A percentile compares a stretch with the other conserved stretches of the same genome.
phyloP scores from a whole-genome alignment of 2,329 filamentous ascomycete genomes.

The Penicillium hordei region DNA sequence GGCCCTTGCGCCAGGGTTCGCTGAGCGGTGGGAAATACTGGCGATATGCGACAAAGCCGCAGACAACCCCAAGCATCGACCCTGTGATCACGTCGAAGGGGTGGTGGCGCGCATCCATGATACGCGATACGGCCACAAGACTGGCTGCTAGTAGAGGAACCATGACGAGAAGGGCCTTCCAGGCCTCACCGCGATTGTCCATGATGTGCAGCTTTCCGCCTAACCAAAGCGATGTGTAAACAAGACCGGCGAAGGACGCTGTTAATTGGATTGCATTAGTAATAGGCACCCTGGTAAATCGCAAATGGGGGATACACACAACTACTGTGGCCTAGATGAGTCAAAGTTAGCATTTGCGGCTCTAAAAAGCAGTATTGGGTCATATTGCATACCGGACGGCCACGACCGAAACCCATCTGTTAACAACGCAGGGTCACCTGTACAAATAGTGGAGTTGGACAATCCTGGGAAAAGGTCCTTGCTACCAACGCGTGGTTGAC shows the following conservation, averaged over 20 bases:
- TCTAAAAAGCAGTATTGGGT: neutral
- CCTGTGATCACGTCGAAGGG: slow-evolving; percentile 62
- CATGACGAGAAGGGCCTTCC: slow-evolving; percentile 58
- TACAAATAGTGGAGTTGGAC: slow-evolving; percentile 53
- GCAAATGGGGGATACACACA: slow-evolving; percentile 37
- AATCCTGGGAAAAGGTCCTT: slow-evolving; percentile 42
- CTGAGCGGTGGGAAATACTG: slow-evolving; percentile 60
- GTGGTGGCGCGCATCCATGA: slow-evolving; percentile 63
- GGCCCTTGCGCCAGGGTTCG: slow-evolving; percentile 58
- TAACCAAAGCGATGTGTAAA: slow-evolving; percentile 60
- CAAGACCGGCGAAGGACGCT: slow-evolving; percentile 60
- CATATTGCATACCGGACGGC: slow-evolving; percentile 48
- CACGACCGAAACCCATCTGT: slow-evolving; percentile 62
- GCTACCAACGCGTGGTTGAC: slow-evolving; percentile 43
- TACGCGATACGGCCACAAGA: slow-evolving; percentile 57
- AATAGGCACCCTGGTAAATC: neutral
- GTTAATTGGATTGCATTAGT: slow-evolving; percentile 19
- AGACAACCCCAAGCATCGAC: slow-evolving; percentile 53
- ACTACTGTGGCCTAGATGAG: slow-evolving; percentile 48
- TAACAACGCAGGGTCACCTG: slow-evolving; percentile 50
- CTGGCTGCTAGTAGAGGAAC: slow-evolving; percentile 55
- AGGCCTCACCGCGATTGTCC: slow-evolving; percentile 61
- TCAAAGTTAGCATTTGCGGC: slow-evolving; percentile 8
- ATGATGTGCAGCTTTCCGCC: slow-evolving; percentile 60
- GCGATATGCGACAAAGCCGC: slow-evolving; percentile 55